Evolutionary conservation across 1,284 basidiomycete species (phyloP).

Genomic region (Kalmanozyma brasiliensis): DNA sequence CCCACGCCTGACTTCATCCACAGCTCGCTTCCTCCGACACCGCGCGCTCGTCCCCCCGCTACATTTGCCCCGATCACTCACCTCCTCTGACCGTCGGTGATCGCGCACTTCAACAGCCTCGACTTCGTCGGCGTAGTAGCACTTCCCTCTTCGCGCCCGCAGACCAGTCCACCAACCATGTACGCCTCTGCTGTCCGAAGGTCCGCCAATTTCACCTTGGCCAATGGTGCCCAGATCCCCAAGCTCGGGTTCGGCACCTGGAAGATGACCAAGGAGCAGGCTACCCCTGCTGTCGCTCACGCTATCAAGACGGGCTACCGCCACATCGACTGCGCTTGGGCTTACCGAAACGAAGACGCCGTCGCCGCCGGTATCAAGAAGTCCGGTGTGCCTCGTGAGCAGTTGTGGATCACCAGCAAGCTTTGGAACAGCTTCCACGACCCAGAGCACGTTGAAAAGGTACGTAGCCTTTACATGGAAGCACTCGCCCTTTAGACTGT

Average conservation of each 20-base stretch:
- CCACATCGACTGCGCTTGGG: constrained; percentile 56
- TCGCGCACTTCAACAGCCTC: constrained; percentile 13
- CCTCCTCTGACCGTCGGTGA: constrained; percentile 4
- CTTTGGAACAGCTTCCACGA: constrained; percentile 80
- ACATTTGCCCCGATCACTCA: background rate
- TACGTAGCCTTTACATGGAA: constrained; percentile 5
- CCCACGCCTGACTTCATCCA: constrained; percentile 1
- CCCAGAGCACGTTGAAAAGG: constrained; percentile 56
- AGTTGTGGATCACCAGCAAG: constrained; percentile 87
- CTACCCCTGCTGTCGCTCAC: constrained; percentile 70
- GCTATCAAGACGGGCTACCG: constrained; percentile 61
- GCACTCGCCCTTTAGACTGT: background rate
- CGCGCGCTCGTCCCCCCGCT: constrained; percentile 9
- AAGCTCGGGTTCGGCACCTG: constrained; percentile 61
- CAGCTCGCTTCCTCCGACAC: constrained; percentile 2
- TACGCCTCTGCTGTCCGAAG: constrained; percentile 53
- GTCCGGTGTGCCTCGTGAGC: constrained; percentile 78
- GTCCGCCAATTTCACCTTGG: constrained; percentile 53
- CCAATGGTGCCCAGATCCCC: constrained; percentile 60
- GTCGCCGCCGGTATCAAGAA: constrained; percentile 81
- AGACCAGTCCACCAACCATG: constrained; percentile 34
- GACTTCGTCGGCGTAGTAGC: constrained; percentile 1
- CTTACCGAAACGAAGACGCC: constrained; percentile 79
- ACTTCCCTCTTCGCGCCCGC: background rate
- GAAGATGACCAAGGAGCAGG: constrained; percentile 69